Evolutionary conservation across 2,329 filamentous ascomycete genomes (phyloP).

Genomic region (Talaromyces sp.): DNA sequence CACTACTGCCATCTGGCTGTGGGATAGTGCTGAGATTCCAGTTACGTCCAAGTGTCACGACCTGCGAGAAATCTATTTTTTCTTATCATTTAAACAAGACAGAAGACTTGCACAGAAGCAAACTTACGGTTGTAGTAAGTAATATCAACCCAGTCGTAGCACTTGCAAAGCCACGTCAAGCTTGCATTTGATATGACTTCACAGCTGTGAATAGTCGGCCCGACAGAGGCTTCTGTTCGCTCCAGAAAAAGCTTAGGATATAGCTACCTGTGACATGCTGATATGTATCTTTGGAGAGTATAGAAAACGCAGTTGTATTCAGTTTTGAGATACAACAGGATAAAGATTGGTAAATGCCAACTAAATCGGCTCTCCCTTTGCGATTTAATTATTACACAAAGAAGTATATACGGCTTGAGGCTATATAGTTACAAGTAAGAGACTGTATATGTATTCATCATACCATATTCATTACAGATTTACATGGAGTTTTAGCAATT

Average conservation of each 20-base stretch:
- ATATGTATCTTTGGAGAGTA: too few relatives aligned
- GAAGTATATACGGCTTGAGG: too few relatives aligned
- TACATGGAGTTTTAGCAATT: neutral
- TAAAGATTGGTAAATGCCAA: too few relatives aligned
- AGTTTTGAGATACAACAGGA: too few relatives aligned
- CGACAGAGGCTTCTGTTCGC: too few relatives aligned
- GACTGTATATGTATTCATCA: neutral
- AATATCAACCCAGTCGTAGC: constrained; percentile 18
- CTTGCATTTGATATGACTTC: too few relatives aligned
- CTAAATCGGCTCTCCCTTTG: neutral
- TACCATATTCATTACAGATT: neutral
- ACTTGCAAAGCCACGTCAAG: neutral
- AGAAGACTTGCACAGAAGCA: neutral
- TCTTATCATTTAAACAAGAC: too few relatives aligned
- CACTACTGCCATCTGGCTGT: neutral
- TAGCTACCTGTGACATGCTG: too few relatives aligned
- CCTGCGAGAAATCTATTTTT: constrained; percentile 6
- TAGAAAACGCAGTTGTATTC: too few relatives aligned
- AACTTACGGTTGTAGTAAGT: constrained; percentile 19
- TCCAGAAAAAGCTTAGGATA: too few relatives aligned
- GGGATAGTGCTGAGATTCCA: constrained; percentile 6
- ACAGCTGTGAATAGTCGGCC: too few relatives aligned
- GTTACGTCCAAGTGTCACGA: constrained; percentile 3
- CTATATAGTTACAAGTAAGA: neutral
- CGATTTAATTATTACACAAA: neutral